These are phyloP conservation scores for Lantana camara DNA, from an alignment of 257 asterid species.

Conservation along the genomic window DNA sequence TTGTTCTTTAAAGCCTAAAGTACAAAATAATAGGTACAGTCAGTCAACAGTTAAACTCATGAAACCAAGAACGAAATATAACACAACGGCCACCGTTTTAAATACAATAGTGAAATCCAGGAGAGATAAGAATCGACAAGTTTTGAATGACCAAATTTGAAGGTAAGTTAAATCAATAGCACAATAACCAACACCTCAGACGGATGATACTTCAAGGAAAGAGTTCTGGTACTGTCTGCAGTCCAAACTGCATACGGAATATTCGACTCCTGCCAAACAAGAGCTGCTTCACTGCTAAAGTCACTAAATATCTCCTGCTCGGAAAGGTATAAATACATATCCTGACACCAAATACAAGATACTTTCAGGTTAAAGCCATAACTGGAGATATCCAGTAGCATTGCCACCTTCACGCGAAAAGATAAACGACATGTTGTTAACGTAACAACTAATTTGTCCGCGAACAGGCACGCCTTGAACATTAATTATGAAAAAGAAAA, in stretches of 20 bases:
- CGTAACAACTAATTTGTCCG: neutral
- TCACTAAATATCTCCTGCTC: slow-evolving; percentile 72
- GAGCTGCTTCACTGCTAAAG: slow-evolving; percentile 79
- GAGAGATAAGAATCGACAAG: slow-evolving; percentile 7
- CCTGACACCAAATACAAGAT: slow-evolving; percentile 50
- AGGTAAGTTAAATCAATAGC: slow-evolving; percentile 10
- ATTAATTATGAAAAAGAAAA: neutral
- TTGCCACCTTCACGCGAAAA: neutral
- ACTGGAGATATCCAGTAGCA: slow-evolving; percentile 2
- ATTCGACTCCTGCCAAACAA: slow-evolving; percentile 92
- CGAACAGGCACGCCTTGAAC: slow-evolving; percentile 1
- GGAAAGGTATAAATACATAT: slow-evolving; percentile 93
- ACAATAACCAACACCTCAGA: slow-evolving; percentile 64
- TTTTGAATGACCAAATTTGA: slow-evolving; percentile 6
- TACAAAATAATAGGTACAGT: slow-evolving; percentile 25
- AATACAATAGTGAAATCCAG: slow-evolving; percentile 3
- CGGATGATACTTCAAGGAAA: slow-evolving; percentile 76
- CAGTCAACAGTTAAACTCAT: slow-evolving; percentile 20
- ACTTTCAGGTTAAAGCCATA: slow-evolving; percentile 8
- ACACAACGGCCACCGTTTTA: slow-evolving; percentile 5
- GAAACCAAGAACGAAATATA: slow-evolving; percentile 19
- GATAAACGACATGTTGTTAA: neutral
- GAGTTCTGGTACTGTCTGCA: slow-evolving; percentile 68
- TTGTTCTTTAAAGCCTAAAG: slow-evolving; percentile 80
- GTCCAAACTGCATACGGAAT: slow-evolving; percentile 97